phyloP scores from a whole-genome alignment of 805 yeast genomes.

The Cyberlindnera suaveolens region DNA sequence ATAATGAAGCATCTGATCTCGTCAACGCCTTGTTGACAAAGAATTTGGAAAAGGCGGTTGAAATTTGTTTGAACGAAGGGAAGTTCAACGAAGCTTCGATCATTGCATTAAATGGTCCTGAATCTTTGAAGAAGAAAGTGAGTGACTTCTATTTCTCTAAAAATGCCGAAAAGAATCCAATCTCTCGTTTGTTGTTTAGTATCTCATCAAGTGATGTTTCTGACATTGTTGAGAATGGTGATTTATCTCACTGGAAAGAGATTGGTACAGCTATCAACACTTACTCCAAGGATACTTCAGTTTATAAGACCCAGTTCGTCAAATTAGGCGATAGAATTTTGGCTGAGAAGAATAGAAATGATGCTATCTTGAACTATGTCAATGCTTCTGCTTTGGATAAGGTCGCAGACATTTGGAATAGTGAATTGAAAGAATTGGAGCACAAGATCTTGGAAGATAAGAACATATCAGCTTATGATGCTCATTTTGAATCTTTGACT shows the following conservation, averaged over 20 bases:
- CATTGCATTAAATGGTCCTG: slow-evolving; percentile 65
- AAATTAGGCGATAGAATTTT: slow-evolving; percentile 76
- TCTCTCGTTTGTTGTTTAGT: slow-evolving; percentile 71
- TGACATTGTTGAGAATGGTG: slow-evolving; percentile 75
- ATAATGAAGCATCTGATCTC: slow-evolving; percentile 36
- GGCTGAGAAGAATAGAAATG: slow-evolving; percentile 49
- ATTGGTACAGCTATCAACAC: slow-evolving; percentile 66
- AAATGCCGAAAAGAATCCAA: slow-evolving; percentile 39
- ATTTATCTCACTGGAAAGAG: slow-evolving; percentile 76
- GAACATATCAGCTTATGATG: slow-evolving; percentile 62
- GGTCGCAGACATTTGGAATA: slow-evolving; percentile 76
- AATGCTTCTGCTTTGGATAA: slow-evolving; percentile 79
- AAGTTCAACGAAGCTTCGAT: slow-evolving; percentile 74
- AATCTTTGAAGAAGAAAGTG: slow-evolving; percentile 58
- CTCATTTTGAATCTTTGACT: slow-evolving; percentile 75
- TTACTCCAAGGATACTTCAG: slow-evolving; percentile 39
- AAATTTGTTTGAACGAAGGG: slow-evolving; percentile 55
- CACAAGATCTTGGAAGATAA: slow-evolving; percentile 32
- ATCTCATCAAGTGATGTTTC: slow-evolving; percentile 46
- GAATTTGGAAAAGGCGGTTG: slow-evolving; percentile 60
- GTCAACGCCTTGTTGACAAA: slow-evolving; percentile 52
- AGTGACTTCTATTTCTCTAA: slow-evolving; percentile 64
- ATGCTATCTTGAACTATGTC: slow-evolving; percentile 72
- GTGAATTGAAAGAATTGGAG: slow-evolving; percentile 54
- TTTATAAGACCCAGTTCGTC: slow-evolving; percentile 49